Evolutionary conservation across 2,329 filamentous ascomycete genomes (phyloP), one percentile per base, ranked within the genome.

Genomic region (Knufia petricola): DNA sequence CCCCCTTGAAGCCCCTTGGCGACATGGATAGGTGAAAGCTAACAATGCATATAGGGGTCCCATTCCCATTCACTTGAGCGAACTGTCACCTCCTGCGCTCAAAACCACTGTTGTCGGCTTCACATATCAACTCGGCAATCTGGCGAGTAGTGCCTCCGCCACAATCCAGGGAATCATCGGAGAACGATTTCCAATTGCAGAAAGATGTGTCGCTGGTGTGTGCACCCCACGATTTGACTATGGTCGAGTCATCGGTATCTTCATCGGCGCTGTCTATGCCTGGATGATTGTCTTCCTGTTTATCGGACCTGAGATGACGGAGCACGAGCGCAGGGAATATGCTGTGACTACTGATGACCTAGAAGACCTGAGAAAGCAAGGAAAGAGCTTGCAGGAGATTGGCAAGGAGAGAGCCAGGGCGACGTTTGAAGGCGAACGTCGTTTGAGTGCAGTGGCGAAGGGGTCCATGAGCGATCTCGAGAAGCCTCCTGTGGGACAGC

Each of bases 111-210:
- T 64, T 36, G 61, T 66, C 13, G 65, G 66, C 21, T 44, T 65
- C 4, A 61, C 63, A 1, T 68, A 68, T 50, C 64, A 69, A 53
- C 59, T 69, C 30, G 66, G 66, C 4, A 67, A 66, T 47, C 59
- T 68, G 13, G 62, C 59, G 7, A 67, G 67, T 1, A 67, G 63
- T 4, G 66, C 69, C 4, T 65, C 63, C 12, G 65, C 67, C 3
- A 71, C 68, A 2, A 71, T 71, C 49, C 63, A 70, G 47, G 62
- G 66, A 1, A 63, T 63, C 0, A 65, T 71, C 32, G 68, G 66
- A 4, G 65, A 70, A 51, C 53, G 62, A 12, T 71, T 66, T 50
- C 66, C 67, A 2, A 55, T 70, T 13, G 59, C 63, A 19, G 59
- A 57, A 12, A 31, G 53, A 3, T 43, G 40, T 31, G 40, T 28